Evolutionary conservation across 768 basidiomycete genomes (phyloP), one percentile per base, ranked within the genome.

Genomic region (Tricholomella constricta): DNA sequence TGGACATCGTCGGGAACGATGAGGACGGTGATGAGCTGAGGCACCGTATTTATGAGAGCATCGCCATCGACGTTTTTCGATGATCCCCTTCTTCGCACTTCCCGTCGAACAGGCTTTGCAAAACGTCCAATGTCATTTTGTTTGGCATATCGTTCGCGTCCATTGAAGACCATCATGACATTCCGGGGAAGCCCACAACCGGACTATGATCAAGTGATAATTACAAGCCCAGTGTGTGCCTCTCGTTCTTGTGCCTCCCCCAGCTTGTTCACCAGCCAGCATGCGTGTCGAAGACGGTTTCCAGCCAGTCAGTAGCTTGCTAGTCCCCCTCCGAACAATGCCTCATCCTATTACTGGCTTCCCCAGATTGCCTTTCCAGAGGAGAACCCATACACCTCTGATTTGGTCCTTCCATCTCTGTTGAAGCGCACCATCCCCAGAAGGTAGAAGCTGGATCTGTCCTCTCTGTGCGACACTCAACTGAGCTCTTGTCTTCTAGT

Each of bases 231-330:
- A 17, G 48, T 15, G 20, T 10, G 20, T 26, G 29, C 22, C 25
- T 38, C 19, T 26, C 20, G 15, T 15, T n/a, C 32, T 47, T 43
- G 40, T n/a, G n/a, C 27, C 29, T 42, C 36, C 20, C 17, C 43
- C 34, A n/a, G 29, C 29, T 42, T 40, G 1, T 40, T 31, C 40
- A 35, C 29, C 41, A n/a, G 2, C 2, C 37, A 62, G 36, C 14
- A 87, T 89, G 87, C 80, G 79, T 38, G 68, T 80, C 27, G 84
- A 88, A 64, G 76, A 87, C 42, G 87, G 87, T 29, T 88, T 87
- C 59, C 85, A 88, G 57, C 74, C 72, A 56, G 86, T 83, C 54
- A 34, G 69, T 45, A 17, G 1, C 29, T 20, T 17, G 37, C 11
- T 47, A 46, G 41, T 9, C 5, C 27, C 8, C 43, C 9, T n/a